These are phyloP conservation scores for Aspergillus sp. DNA, from an alignment of 2,329 filamentous ascomycete genomes.

Conservation along the genomic window DNA sequence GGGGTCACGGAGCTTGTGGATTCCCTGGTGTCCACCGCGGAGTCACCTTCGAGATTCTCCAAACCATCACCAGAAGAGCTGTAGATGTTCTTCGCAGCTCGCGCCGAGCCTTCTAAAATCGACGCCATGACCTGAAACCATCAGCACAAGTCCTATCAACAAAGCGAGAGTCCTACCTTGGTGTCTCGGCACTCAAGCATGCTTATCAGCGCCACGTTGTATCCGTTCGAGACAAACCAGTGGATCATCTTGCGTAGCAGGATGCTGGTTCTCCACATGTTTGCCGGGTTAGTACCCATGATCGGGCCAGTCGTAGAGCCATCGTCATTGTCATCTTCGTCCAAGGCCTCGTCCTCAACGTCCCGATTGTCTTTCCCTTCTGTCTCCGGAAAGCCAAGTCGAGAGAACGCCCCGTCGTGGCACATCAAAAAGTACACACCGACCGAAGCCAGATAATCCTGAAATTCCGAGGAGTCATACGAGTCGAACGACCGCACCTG, in stretches of 20 bases:
- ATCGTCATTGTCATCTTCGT: background rate
- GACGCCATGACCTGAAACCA: conserved; percentile 17
- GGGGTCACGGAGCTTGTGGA: too few relatives aligned
- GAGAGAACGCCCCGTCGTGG: conserved; percentile 56
- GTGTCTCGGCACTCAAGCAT: conserved; percentile 63
- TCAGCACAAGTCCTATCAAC: background rate
- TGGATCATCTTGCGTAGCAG: conserved; percentile 53
- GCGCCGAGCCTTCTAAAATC: conserved; percentile 17
- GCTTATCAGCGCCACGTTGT: conserved; percentile 64
- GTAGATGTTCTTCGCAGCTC: background rate
- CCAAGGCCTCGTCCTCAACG: background rate
- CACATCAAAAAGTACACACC: conserved; percentile 68
- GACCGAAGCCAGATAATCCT: conserved; percentile 53
- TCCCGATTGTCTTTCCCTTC: background rate
- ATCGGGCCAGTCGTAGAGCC: too few relatives aligned
- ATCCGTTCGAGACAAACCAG: conserved; percentile 55
- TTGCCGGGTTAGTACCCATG: background rate
- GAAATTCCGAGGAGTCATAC: conserved; percentile 49
- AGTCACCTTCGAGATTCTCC: conserved; percentile 52
- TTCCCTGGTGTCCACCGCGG: too few relatives aligned
- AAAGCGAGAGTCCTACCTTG: conserved; percentile 47
- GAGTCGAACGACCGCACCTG: conserved; percentile 13
- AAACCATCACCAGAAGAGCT: conserved; percentile 36
- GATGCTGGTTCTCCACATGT: conserved; percentile 14
- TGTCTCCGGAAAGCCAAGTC: background rate